Evolutionary conservation across 805 yeast species (phyloP).

Genomic region (Kodamaea neixiangensis): DNA sequence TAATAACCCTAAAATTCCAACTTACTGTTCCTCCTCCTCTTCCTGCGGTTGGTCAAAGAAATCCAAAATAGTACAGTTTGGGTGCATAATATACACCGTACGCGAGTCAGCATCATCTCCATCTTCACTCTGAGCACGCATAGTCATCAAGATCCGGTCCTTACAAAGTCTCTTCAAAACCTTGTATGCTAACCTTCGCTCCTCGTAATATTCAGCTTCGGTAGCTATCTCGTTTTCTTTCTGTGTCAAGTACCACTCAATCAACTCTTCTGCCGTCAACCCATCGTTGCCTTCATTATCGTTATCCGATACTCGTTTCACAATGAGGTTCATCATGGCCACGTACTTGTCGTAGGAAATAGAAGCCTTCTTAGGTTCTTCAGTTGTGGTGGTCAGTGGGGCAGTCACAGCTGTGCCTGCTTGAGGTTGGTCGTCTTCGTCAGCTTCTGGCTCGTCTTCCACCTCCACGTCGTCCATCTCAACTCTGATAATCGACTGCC

Average conservation of each 20-base stretch:
- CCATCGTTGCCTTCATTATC: conserved; percentile 58
- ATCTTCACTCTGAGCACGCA: conserved; percentile 36
- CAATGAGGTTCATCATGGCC: conserved; percentile 77
- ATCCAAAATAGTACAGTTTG: conserved; percentile 80
- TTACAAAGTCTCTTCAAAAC: conserved; percentile 81
- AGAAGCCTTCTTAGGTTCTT: conserved; percentile 33
- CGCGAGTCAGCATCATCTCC: conserved; percentile 23
- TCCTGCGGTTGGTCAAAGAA: conserved; percentile 47
- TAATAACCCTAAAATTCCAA: not conserved
- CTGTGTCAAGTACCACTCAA: conserved; percentile 79
- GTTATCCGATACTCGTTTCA: conserved; percentile 59
- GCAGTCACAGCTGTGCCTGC: conserved; percentile 16
- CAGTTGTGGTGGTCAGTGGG: not conserved
- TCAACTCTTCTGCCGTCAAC: conserved; percentile 63
- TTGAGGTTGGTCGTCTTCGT: conserved; percentile 14
- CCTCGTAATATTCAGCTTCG: conserved; percentile 70
- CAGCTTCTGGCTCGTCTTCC: conserved; percentile 47
- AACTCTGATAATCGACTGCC: conserved; percentile 90
- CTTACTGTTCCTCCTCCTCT: conserved; percentile 11
- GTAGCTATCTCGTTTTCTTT: conserved; percentile 69
- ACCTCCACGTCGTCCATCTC: conserved; percentile 91
- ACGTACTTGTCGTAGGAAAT: conserved; percentile 87
- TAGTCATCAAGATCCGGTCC: conserved; percentile 76
- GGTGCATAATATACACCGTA: conserved; percentile 57
- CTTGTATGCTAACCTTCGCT: conserved; percentile 70